Evolutionary conservation across 164 flowering plant genomes (phyloP).

Genomic region (Stephania cephalantha): DNA sequence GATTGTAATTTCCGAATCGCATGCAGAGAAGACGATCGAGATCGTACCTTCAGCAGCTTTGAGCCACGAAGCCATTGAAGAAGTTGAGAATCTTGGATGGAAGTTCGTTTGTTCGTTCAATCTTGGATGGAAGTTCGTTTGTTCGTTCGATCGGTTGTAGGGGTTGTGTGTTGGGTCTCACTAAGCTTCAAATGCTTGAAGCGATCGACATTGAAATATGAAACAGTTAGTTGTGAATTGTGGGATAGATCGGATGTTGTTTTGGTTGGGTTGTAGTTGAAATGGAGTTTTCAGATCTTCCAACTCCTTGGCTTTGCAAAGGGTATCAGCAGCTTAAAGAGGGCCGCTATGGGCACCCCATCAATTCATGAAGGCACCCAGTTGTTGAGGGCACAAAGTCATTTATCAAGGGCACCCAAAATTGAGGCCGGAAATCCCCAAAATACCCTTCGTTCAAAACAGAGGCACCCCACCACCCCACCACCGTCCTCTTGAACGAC

Average conservation of each 20-base stretch:
- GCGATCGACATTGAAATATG: neutral
- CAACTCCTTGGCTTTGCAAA: neutral
- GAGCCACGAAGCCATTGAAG: slow-evolving; percentile 73
- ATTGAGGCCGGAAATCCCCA: too few species aligned
- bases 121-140: neutral
- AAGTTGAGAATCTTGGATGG: neutral
- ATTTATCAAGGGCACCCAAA: too few species aligned
- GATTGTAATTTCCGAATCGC: neutral
- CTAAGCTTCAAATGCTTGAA: neutral
- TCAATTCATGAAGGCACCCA: too few species aligned
- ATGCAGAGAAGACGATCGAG: slow-evolving; percentile 1
- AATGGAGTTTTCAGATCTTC: neutral
- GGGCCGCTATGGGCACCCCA: too few species aligned
- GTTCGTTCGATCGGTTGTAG: neutral
- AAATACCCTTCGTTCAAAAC: too few species aligned
- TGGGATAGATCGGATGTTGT: neutral
- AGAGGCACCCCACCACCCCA: too few species aligned
- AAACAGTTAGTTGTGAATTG: neutral
- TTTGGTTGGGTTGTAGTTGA: neutral
- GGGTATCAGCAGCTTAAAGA: neutral
- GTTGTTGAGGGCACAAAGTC: too few species aligned
- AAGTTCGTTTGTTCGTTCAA: neutral
- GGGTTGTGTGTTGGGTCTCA: neutral
- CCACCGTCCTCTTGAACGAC: too few species aligned
- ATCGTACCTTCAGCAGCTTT: slow-evolving; percentile 81